These are phyloP conservation scores for Trichoderma sp. DNA, from an alignment of 2,329 filamentous ascomycete genomes.

Conservation along the genomic window DNA sequence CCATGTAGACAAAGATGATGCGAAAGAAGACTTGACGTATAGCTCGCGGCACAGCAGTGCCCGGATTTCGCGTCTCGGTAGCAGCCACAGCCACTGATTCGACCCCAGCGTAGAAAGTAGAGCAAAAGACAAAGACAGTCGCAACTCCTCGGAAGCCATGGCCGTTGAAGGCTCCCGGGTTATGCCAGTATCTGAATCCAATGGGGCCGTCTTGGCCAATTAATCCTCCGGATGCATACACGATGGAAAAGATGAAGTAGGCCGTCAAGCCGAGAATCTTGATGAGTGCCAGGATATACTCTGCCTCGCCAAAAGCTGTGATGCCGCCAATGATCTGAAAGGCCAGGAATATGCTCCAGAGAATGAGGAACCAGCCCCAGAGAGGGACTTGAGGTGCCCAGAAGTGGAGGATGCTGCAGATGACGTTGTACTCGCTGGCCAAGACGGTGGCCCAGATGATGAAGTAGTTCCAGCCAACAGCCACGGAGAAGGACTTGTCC, in stretches of 20 bases:
- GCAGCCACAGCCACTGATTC: slow-evolving; percentile 64
- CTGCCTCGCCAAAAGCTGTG: slow-evolving; percentile 74
- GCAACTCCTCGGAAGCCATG: slow-evolving; percentile 68
- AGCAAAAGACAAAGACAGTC: slow-evolving; percentile 68
- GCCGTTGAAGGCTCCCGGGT: slow-evolving; percentile 67
- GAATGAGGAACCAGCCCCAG: slow-evolving; percentile 72
- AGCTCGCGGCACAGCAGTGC: slow-evolving; percentile 57
- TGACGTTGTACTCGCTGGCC: slow-evolving; percentile 71
- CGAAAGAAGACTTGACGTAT: slow-evolving; percentile 64
- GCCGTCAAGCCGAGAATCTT: slow-evolving; percentile 71
- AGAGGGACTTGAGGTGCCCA: slow-evolving; percentile 63
- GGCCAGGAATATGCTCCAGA: slow-evolving; percentile 69
- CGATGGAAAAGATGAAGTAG: slow-evolving; percentile 72
- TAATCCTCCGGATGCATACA: slow-evolving; percentile 70
- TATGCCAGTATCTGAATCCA: slow-evolving; percentile 71
- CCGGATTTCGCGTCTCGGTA: slow-evolving; percentile 61
- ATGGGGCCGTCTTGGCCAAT: slow-evolving; percentile 58
- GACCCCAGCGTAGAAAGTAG: slow-evolving; percentile 70
- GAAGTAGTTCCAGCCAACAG: slow-evolving; percentile 72
- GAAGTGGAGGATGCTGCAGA: slow-evolving; percentile 65
- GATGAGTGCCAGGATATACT: slow-evolving; percentile 76
- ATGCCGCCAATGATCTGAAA: slow-evolving; percentile 74
- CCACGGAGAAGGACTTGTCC: slow-evolving; percentile 68
- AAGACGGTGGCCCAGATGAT: slow-evolving; percentile 66
- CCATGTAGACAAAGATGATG: slow-evolving; percentile 66